A percentile compares a stretch with the other conserved stretches of the same genome.
These are phyloP conservation scores for Ophiostoma himal-ulmi DNA, from an alignment of 2,329 filamentous ascomycete species.

Conservation along the genomic window DNA sequence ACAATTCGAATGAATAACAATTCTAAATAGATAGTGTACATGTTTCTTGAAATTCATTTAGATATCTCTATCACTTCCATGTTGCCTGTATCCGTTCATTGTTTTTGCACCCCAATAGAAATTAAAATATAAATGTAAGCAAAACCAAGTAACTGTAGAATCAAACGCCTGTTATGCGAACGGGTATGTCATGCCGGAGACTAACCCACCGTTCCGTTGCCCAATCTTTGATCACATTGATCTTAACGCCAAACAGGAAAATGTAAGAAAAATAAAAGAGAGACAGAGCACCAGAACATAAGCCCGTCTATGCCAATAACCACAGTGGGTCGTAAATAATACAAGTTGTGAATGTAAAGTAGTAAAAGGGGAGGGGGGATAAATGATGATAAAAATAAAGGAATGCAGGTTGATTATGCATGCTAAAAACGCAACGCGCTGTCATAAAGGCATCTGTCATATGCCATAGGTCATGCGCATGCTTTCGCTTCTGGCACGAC, in stretches of 20 bases:
- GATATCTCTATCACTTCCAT: background rate
- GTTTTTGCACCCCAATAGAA: background rate
- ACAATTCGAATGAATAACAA: too few relatives aligned
- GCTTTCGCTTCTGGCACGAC: constrained; percentile 25
- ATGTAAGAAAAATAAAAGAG: background rate
- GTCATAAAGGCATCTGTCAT: background rate
- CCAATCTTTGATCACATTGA: constrained; percentile 1
- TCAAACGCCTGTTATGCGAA: constrained; percentile 7
- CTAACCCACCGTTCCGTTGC: constrained; percentile 11
- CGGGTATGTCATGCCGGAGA: constrained; percentile 1
- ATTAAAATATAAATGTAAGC: background rate
- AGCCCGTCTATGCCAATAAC: background rate
- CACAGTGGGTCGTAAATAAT: background rate
- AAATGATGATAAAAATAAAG: background rate
- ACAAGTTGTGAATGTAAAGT: background rate
- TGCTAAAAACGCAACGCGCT: background rate
- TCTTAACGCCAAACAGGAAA: background rate
- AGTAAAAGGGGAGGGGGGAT: background rate
- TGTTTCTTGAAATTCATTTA: background rate
- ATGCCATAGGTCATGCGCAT: constrained; percentile 20
- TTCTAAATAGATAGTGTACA: background rate
- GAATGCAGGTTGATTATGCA: background rate
- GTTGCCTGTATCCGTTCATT: background rate
- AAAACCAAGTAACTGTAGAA: background rate
- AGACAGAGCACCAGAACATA: background rate